phyloP scores from a whole-genome alignment of 805 yeast species.

The Suhomyces faveliae region DNA sequence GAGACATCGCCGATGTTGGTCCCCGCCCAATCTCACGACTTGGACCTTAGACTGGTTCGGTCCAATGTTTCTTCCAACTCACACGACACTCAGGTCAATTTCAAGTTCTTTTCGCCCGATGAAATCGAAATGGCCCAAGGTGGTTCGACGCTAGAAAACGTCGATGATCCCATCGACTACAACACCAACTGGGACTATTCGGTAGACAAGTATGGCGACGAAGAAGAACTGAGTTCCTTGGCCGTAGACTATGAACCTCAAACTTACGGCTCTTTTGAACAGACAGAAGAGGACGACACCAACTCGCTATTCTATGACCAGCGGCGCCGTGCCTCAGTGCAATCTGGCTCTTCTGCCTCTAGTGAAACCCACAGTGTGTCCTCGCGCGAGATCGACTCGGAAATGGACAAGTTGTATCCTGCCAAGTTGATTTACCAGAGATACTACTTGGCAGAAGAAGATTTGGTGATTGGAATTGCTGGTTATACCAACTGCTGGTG shows the following conservation, averaged over 20 bases:
- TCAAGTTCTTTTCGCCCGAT: conserved; percentile 78
- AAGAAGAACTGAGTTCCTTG: no score
- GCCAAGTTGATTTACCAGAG: conserved; percentile 63
- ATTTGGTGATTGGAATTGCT: conserved; percentile 89
- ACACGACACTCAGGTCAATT: conserved; percentile 42
- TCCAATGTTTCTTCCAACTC: conserved; percentile 39
- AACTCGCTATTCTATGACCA: conserved; percentile 20
- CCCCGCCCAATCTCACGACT: conserved; percentile 21
- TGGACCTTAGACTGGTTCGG: conserved; percentile 33
- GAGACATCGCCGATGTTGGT: conserved; percentile 38
- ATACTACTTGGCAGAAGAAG: conserved; percentile 93
- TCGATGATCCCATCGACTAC: conserved; percentile 59
- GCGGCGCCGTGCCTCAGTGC: conserved; percentile 13
- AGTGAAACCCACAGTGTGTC: background rate
- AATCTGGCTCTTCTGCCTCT: conserved; percentile 5
- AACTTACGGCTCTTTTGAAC: conserved; percentile 25
- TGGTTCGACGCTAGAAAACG: conserved; percentile 68
- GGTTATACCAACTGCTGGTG: conserved; percentile 64
- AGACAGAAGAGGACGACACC: background rate
- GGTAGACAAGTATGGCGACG: conserved; percentile 43
- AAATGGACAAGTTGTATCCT: conserved; percentile 17
- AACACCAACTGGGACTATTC: conserved; percentile 73
- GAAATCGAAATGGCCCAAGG: conserved; percentile 89
- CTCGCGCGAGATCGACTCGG: conserved; percentile 2
- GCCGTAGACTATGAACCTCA: background rate